Evolutionary conservation across 2,329 filamentous ascomycete genomes (phyloP).

Genomic region (Scortechinia acanthostroma): DNA sequence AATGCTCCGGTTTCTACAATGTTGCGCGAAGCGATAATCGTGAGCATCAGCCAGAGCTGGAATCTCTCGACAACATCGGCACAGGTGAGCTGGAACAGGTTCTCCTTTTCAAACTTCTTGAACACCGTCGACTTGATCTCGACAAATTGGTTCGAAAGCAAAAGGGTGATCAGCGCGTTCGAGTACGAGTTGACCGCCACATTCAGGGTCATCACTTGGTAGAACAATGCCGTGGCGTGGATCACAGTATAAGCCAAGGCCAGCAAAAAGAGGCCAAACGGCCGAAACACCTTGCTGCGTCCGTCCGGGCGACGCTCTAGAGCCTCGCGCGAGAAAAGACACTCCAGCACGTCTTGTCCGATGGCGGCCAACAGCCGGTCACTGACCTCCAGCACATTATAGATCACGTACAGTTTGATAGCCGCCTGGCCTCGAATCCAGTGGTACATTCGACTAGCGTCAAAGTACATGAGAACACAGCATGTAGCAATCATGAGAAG

Average conservation of each 20-base stretch:
- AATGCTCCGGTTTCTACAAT: conserved; percentile 90
- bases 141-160: conserved; percentile 96
- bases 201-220: conserved; percentile 94
- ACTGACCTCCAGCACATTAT: conserved; percentile 84
- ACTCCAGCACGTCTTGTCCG: conserved; percentile 93
- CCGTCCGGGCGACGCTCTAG: conserved; percentile 81
- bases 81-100: conserved; percentile 90
- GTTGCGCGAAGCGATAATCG: conserved; percentile 93
- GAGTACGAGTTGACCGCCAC: conserved; percentile 98
- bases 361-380: conserved; percentile 85
- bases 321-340: conserved; percentile 86
- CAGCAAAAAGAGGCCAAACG: conserved; percentile 83
- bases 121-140: conserved; percentile 98
- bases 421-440: conserved; percentile 92
- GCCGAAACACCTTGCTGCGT: conserved; percentile 81
- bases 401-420: conserved; percentile 98
- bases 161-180: conserved; percentile 82
- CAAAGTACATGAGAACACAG: conserved; percentile 77
- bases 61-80: conserved; percentile 96
- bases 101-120: conserved; percentile 98
- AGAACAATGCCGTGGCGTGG: conserved; percentile 84
- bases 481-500: conserved; percentile 82
- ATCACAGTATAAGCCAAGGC: conserved; percentile 81
- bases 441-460: conserved; percentile 96
- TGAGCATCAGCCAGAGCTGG: conserved; percentile 92